Evolutionary conservation across 768 basidiomycete genomes (phyloP), one percentile per base, ranked within the genome.

Genomic region (Daedaleopsis sinensis): DNA sequence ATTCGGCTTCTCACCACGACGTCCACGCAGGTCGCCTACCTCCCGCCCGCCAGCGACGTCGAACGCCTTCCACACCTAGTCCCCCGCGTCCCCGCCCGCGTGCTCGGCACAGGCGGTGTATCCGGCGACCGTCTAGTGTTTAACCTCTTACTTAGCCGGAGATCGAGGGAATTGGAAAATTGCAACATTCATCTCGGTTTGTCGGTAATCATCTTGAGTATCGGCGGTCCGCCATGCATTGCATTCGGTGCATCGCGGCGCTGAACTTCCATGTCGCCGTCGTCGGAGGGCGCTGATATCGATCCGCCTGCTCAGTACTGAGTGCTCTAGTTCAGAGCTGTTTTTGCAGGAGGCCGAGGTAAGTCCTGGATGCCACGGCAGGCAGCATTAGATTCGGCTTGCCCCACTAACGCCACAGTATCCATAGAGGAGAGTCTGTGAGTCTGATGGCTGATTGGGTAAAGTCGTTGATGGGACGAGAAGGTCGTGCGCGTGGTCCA

Each of bases 391-490:
- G 59, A 55, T 55, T 47, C 59, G 50, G 24, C 59, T 39, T 39
- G 32, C 62, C 62, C 57, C 57, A 57, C 57, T 63, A 63, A 63
- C 62, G 62, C 62, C 62, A 55, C 62, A 59, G 61, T 48, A 56
- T 15, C 49, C 61, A 55, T 61, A 49, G 48, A 57, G 27, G 4
- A 32, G 4, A 51, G 36, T 55, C 47, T 55, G 58, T 49, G 62
- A 48, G 62, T 64, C 54, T 64, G 62, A 64, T 64, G 58, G 62
- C 46, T 63, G 62, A 61, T 59, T 62, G 58, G 58, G 52, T 61
- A 65, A 65, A 42, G 50, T 51, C 32, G 39, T 49, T 66, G 65
- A 66, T 66, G 65, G 59, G 58, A 49, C 65, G 61, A 63, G 61
- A 66, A 66, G 65, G 56, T 39, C 46, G 62, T 58, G 62, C 58